Evolutionary conservation across 768 basidiomycete genomes (phyloP), one percentile per base, ranked within the genome.

Genomic region (Russula brevipes): DNA sequence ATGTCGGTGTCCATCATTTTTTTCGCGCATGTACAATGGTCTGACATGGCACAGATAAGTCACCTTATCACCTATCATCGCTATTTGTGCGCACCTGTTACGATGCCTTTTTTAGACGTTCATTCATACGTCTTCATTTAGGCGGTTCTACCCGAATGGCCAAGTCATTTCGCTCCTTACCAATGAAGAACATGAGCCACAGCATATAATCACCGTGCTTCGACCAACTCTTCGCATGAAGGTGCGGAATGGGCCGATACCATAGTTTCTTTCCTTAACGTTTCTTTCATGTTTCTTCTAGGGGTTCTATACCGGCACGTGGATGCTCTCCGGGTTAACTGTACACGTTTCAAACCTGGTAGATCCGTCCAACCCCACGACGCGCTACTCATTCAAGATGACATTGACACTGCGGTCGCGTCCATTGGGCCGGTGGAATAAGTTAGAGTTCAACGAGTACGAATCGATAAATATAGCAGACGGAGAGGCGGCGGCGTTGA

Each of bases 11-110:
- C 41, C 38, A 33, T 54, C 11, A 52, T n/a, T 49, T 24, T 60
- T 35, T 38, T 8, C 33, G 33, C 35, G 33, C 35, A 39, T 19
- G 55, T 59, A 41, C 24, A 38, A 54, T 60, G 45, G 17, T 44
- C 50, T 44, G 57, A 67, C 50, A 63, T 57, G 49, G 67, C 51
- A 60, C 69, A 91, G 91, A 79, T 91, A 63, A 89, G 77, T 71
- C 92, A 96, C 70, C 79, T 94, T 61, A 84, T 97, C 70, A 95
- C 92, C 5, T 97, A 96, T 73, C 91, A 95, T 70, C 90, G 94
- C 38, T 96, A 92, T 73, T 80, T 97, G 86, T 90, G 67, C 73
- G 87, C 67, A 68, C 8, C 7, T n/a, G 12, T 57, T 5, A 38
- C 31, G n/a, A 6, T 19, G 36, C 33, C 24, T 36, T 66, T 19